A percentile compares a stretch with the other conserved stretches of the same genome.
phyloP scores from a whole-genome alignment of 176 grass and related monocot species.

The Rhynchospora breviuscula region DNA sequence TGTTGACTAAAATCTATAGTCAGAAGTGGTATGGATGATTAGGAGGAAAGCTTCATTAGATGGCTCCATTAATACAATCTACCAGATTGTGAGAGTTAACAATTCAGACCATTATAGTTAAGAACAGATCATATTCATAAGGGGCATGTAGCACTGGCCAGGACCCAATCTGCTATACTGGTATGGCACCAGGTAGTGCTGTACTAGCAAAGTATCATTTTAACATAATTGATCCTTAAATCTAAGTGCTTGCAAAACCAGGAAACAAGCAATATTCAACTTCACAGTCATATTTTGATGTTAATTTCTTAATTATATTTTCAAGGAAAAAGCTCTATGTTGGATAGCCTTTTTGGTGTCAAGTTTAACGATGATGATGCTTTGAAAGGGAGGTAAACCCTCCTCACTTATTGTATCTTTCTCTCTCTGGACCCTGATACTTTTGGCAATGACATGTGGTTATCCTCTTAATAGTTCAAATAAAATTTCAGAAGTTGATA shows the following conservation, averaged over 20 bases:
- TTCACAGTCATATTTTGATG: background rate
- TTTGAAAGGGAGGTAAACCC: conserved; percentile 28
- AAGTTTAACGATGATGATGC: conserved; percentile 27
- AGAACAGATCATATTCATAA: background rate
- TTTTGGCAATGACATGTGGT: background rate
- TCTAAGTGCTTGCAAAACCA: background rate
- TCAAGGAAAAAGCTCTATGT: conserved; percentile 35
- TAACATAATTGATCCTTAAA: background rate
- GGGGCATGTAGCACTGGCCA: background rate
- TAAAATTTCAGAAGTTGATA: background rate
- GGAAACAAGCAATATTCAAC: background rate
- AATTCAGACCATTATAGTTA: background rate
- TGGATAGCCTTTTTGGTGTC: conserved; percentile 29
- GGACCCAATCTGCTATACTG: background rate
- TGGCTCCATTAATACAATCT: background rate
- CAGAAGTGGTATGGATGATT: background rate
- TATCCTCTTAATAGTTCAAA: background rate
- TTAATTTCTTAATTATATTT: background rate
- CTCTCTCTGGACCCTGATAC: background rate
- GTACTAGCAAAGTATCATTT: background rate
- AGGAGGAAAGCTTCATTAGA: background rate
- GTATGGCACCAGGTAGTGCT: background rate
- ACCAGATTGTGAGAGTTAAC: too few relatives aligned
- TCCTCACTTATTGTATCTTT: background rate
- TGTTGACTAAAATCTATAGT: background rate